Evolutionary conservation across 208 protist genomes (phyloP), one percentile per base, ranked within the genome.

Genomic region (Porcisia deanei): DNA sequence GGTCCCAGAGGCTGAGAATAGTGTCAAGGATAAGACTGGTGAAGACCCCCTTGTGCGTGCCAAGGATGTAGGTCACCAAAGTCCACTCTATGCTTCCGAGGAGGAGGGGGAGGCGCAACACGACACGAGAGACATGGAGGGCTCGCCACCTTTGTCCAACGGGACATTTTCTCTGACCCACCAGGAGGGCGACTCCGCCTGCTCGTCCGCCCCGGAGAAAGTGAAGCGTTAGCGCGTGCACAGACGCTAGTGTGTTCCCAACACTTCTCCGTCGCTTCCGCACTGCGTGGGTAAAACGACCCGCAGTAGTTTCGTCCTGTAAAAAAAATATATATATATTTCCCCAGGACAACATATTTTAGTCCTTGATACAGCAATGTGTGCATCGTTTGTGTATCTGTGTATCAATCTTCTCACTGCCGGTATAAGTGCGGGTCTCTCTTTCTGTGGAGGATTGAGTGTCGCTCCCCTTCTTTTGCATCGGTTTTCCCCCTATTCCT

Each of bases 31-130:
- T 12, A 22, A 65, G 34, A 68, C 43, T 37, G 67, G 53, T 60
- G 73, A 76, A 6, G 75, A 82, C 9, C 79, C 80, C 8, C 73
- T 60, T 68, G 0, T 82, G 85, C 0, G 75, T 80, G 73, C 77
- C 85, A 22, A 60, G 75, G 22, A 75, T 77, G 3, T 82, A 88
- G 77, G 84, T 89, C 61, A 91, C 86, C 82, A 81, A 22, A 86
- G 83, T 69, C 89, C 89, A 8, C 81, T 93, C 43, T 91, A 94
- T 72, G 85, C 85, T 73, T 89, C 87, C 12, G 87, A 90, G 47
- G 80, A 84, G 16, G 82, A 88, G 41, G 71, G 25, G 12, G 41
- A 73, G 64, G 63, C 79, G 52, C 30, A 0, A 30, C 76, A 73
- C 22, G 72, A 75, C 37, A 75, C 59, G n/a, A 79, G 75, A 43